Base-by-base conservation (phyloP, 306 rosid genomes). In the Medicago arabica region DNA sequence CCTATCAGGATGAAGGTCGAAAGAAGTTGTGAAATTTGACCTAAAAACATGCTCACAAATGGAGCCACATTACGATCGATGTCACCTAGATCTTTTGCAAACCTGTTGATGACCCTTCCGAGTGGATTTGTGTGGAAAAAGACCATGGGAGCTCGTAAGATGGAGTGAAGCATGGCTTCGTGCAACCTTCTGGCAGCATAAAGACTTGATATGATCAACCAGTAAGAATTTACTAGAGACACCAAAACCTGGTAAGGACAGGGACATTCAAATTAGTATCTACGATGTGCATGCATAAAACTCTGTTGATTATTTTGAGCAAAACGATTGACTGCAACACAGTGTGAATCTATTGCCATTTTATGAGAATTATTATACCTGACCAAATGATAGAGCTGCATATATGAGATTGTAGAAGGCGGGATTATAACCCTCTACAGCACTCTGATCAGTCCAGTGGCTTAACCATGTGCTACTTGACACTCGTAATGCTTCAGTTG, bases 51-150 rank as follows among this genome's bases (percentile, higher is more conserved):
- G 74, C 86, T 91, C 68, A 86, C 85, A 71, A 83, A 79, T 12
- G 84, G 80, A 60, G 98, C 98, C 75, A 94, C 97, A 82, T 55
- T 90, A 39, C 98, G 90, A 80, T 94, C 98, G 75, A 94, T 85
- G 86, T 94, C 98, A 39, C 98, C 94, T 9, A 91, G 91, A 88
- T 94, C 98, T 84, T 91, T 94, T 21, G 98, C 96, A 67, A 94
- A 94, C 80, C 97, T 85, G 82, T 94, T 91, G 81, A 94, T 89
- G 78, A 94, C 84, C 77, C 98, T 83, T 69, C 97, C 98, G 23
- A 91, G 92, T 36, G 98, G 98, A 82, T 91, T 91, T 72, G 97
- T 94, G 14, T 94, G 92, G 84, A 94, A 94, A 78, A 94, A 94
- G 38, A 89, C 87, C 96, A 94, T 91, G 18, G 98, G 97, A 81